Evolutionary conservation across 768 basidiomycete genomes (phyloP).

Genomic region (Fomitopsis pulvina): DNA sequence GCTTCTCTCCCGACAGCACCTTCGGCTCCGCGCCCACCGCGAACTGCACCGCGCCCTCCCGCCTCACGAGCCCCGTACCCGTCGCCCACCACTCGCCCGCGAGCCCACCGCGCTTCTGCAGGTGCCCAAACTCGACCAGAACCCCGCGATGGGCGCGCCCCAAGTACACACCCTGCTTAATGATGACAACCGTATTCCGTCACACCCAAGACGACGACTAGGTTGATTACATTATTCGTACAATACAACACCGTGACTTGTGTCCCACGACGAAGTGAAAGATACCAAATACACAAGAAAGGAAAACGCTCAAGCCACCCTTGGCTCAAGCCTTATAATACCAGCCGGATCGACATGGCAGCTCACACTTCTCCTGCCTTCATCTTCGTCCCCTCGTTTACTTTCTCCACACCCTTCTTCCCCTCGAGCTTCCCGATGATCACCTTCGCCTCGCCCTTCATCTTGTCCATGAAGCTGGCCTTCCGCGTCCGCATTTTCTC

Average conservation of each 20-base stretch:
- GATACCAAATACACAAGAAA: too few relatives aligned
- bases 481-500: constrained; percentile 19
- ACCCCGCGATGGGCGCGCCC: constrained; percentile 45
- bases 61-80: constrained; percentile 56
- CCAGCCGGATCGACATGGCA: too few relatives aligned
- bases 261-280: too few relatives aligned
- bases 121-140: constrained; percentile 63
- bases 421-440: constrained; percentile 23
- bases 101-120: constrained; percentile 35
- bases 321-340: too few relatives aligned
- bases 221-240: too few relatives aligned
- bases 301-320: too few relatives aligned
- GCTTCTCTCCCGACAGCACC: constrained; percentile 60
- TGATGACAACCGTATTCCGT: too few relatives aligned
- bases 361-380: constrained; percentile 18
- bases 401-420: constrained; percentile 21
- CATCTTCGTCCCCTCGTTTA: constrained; percentile 20
- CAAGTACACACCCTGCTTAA: too few relatives aligned
- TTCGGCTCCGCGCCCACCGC: constrained; percentile 74
- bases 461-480: constrained; percentile 24
- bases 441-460: constrained; percentile 26
- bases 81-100: constrained; percentile 47
- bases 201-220: too few relatives aligned
- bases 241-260: too few relatives aligned
- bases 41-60: constrained; percentile 39